Percentiles rank a stretch among this genome's conserved stretches.
Conservation (phyloP, 73 alveolate genomes). For the Tetrahymena thermophila region DNA sequence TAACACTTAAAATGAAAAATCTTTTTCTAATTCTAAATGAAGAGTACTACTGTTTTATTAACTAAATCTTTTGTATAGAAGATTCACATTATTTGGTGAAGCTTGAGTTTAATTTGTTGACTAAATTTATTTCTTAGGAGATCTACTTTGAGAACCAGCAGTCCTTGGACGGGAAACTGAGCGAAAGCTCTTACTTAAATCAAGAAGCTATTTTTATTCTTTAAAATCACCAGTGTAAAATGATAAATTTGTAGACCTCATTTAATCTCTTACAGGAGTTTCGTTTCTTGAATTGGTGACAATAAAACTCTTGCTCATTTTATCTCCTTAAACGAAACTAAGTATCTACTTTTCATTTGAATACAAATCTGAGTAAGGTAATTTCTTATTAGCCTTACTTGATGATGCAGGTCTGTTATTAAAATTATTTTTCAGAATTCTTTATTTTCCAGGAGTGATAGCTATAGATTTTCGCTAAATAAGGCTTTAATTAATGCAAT, state of each 20-base stretch:
- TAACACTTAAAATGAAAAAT: background rate
- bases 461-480: background rate
- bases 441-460: background rate
- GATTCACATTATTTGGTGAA: background rate
- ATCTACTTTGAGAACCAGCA: background rate
- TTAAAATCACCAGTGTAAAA: background rate
- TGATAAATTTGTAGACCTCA: background rate
- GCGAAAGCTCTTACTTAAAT: background rate
- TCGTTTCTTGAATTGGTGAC: background rate
- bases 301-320: background rate
- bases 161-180: background rate
- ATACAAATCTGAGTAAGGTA: background rate
- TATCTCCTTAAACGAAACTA: background rate
- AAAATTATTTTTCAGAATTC: background rate
- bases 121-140: background rate
- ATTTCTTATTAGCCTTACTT: background rate
- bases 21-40: background rate
- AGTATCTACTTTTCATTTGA: background rate
- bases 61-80: background rate
- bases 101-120: background rate
- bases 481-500: background rate
- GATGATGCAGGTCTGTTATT: background rate
- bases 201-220: background rate
- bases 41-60: background rate
- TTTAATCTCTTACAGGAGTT: background rate